Conservation (phyloP, 192 early-diverging fungal species). For the Backusella luteola region DNA sequence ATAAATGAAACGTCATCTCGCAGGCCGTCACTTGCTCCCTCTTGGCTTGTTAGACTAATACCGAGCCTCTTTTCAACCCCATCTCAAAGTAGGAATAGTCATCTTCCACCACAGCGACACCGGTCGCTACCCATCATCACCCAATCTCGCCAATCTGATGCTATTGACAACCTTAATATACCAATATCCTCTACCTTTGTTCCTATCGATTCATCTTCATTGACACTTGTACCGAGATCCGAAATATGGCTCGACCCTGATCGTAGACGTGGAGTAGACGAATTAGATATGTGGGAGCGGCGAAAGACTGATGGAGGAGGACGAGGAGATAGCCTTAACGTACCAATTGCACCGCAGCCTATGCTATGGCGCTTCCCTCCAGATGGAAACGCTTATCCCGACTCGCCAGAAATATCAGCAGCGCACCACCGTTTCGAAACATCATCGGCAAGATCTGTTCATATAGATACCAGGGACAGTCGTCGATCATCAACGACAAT, state of each 20-base stretch:
- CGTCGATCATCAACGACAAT: background rate
- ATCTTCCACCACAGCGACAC: background rate
- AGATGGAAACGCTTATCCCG: conserved; percentile 8
- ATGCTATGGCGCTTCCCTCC: conserved; percentile 3
- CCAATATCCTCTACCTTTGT: conserved; percentile 23
- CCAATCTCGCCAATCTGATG: background rate
- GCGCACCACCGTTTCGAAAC: background rate
- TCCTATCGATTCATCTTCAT: conserved; percentile 15
- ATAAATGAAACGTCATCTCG: conserved; percentile 5
- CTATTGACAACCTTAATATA: conserved; percentile 3
- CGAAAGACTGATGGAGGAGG: background rate
- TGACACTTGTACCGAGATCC: conserved; percentile 25
- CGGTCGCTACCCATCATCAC: background rate
- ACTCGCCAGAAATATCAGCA: background rate
- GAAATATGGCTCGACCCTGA: conserved; percentile 20
- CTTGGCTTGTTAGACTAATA: conserved; percentile 4
- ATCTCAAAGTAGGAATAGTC: background rate
- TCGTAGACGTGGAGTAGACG: conserved; percentile 25
- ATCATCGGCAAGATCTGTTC: background rate
- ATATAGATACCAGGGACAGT: background rate
- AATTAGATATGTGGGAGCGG: conserved; percentile 29
- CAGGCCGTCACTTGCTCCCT: background rate
- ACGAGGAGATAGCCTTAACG: background rate
- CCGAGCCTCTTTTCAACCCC: background rate
- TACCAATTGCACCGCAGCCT: background rate